Base-by-base conservation (phyloP, 305 asterid genomes). In the Lippia alba region DNA sequence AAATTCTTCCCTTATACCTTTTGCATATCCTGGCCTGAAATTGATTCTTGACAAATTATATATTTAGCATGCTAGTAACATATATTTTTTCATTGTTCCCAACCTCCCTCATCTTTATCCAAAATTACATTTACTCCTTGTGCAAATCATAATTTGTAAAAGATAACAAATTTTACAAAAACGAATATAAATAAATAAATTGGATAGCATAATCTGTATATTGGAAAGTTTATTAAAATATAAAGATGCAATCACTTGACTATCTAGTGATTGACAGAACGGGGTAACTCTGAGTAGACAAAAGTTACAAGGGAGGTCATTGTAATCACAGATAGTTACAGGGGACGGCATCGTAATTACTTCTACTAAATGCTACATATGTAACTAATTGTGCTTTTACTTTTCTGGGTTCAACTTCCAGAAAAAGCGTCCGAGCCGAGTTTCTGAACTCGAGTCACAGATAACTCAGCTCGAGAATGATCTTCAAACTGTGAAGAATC, bases 391-490 rank as follows among this genome's bases (percentile, higher is more conserved):
- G 30, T 24, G n/a, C 3, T 24, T 24, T 24, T 5, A 14, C 17
- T 12, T 24, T 68, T 66, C 57, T 51, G 4, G 18, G 39, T 69
- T 12, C 11, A 46, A 74, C 32, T 63, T 77, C 24, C 85, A 89
- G 96, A 91, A 80, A 80, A 86, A 85, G 86, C 82, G 77, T 0
- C 70, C 81, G 8, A 75, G 82, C 75, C 83, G 74, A 79, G 91
- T 82, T 74, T 69, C 84, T 32, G 96, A 92, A 44, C 89, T 90
- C 36, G 97, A 95, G 83, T 70, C 80, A 54, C 94, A 86, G 83
- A 77, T 95, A 53, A 83, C 91, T 70, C 86, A 81, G 79, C 98
- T 95, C 8, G 91, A 92, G 81, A 82, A 81, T 66, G 99, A 95
- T 72, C 92, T 95, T 64, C 78, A 88, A 74, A 78, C 40, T 41